Conservation (phyloP, 2,329 filamentous ascomycete species). For the Nemania abortiva region DNA sequence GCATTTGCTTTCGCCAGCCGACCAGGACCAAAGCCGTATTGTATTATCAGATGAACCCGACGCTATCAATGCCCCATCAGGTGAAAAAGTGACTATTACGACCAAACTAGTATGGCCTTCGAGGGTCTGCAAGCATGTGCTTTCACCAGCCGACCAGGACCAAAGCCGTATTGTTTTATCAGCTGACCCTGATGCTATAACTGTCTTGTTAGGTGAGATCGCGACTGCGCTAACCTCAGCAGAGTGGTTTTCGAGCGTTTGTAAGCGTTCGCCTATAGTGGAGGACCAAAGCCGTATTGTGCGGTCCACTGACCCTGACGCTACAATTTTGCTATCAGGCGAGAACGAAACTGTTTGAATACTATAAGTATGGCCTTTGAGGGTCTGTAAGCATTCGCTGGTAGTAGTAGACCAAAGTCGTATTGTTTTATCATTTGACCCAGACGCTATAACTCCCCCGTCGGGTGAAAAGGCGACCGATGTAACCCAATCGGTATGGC, state of each 20-base stretch:
- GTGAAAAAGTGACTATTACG: too few species aligned
- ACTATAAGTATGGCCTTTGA: too few species aligned
- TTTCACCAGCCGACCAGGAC: background rate
- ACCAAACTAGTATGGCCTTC: too few species aligned
- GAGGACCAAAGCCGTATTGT: too few species aligned
- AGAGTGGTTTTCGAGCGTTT: too few species aligned
- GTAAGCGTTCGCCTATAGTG: too few species aligned
- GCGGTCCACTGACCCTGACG: too few species aligned
- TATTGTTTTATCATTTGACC: conserved; percentile 18
- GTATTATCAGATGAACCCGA: background rate
- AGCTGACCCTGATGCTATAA: background rate
- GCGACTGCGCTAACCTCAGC: too few species aligned
- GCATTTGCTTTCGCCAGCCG: background rate
- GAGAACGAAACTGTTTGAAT: too few species aligned
- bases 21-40: background rate
- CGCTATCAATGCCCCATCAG: background rate
- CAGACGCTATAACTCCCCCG: conserved; percentile 31
- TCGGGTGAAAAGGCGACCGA: conserved; percentile 39
- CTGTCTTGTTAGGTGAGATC: background rate
- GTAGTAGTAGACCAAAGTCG: conserved; percentile 22
- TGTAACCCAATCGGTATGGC: background rate
- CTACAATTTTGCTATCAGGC: too few species aligned
- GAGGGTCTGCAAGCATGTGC: too few species aligned
- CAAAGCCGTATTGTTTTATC: conserved; percentile 1
- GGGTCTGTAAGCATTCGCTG: background rate